Evolutionary conservation across 495 filamentous ascomycete species (phyloP), one percentile per base, ranked within the genome.

Genomic region (Staphylotrichum tortipilum): DNA sequence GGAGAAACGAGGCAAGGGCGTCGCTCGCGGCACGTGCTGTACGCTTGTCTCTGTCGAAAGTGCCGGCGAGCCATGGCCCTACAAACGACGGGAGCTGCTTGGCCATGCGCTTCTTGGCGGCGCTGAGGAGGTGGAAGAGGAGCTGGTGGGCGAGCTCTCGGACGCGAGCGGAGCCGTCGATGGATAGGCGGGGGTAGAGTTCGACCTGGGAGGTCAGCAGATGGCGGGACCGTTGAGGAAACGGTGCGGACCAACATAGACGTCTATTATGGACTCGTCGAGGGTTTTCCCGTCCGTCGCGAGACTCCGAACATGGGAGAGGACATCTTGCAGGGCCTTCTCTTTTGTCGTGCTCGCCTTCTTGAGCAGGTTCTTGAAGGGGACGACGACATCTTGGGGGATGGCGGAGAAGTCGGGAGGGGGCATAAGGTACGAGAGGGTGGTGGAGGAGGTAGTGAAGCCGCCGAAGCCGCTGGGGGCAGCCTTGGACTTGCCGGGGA

Each of bases 311-410:
- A 88, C 69, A 58, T 84, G 78, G 33, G 76, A 61, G 38, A 83
- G 77, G 28, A 99, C 63, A 35, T 95, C 91, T 47, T 97, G 91
- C 42, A 99, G 63, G 0, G 89, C 92, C 63, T 94, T 95, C n/a
- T 83, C 75, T 57, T 94, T 91, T 23, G 94, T 99, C 12, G 80
- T 91, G 49, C 83, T 83, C 70, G 95, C 90, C 66, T 89, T 94
- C 70, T 97, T 99, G 39, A 81, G 76, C 14, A 95, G 73, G 57
- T 90, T 94, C 64, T 96, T 94, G 73, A 95, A 90, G 18, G 83
- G 78, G 8, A 99, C 89, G 12, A 88, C 79, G 40, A 92, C 71
- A 58, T 89, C 85, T 42, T 95, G 83, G 11, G 78, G 85, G 49
- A 98, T 81, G 23, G 61, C 68, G 26, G 82, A 83, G 41, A 95